Percentiles rank a stretch among this genome's conserved stretches.
Evolutionary conservation across 495 filamentous ascomycete genomes (phyloP).

Genomic region (Talaromyces wortmannii): DNA sequence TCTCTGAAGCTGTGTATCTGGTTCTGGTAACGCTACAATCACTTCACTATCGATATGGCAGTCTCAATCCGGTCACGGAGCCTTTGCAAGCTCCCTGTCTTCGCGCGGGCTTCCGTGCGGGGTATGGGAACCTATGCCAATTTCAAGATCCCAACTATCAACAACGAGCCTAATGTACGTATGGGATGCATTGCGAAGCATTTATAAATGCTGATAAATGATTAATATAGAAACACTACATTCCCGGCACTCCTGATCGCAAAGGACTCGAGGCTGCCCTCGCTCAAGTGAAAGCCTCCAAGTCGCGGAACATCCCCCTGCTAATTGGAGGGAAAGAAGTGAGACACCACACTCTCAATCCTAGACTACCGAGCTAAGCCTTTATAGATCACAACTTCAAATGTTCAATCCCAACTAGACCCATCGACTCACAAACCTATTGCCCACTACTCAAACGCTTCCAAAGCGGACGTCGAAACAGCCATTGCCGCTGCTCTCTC

Average conservation of each 20-base stretch:
- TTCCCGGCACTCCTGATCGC: constrained; percentile 72
- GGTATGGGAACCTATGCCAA: constrained; percentile 35
- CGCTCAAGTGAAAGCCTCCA: constrained; percentile 48
- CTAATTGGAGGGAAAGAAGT: constrained; percentile 76
- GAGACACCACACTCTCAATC: constrained; percentile 7
- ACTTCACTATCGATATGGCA: background rate
- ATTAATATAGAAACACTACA: constrained; percentile 70
- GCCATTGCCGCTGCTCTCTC: constrained; percentile 77
- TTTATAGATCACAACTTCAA: constrained; percentile 26
- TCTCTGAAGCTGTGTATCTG: background rate
- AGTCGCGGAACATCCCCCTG: constrained; percentile 66
- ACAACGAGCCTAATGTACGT: constrained; percentile 92
- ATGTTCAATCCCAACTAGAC: constrained; percentile 54
- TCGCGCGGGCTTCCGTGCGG: constrained; percentile 1
- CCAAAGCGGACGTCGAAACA: constrained; percentile 57
- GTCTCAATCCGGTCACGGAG: background rate
- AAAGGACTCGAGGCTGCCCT: constrained; percentile 66
- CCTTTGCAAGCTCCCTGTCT: background rate
- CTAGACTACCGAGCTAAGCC: background rate
- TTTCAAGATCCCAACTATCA: constrained; percentile 81
- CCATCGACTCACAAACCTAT: constrained; percentile 66
- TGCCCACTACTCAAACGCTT: constrained; percentile 74
- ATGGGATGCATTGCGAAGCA: background rate
- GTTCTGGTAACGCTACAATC: background rate
- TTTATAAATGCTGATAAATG: background rate